Percentiles rank a stretch among this genome's conserved stretches.
These are phyloP conservation scores for Penicillium verhagenii DNA, from an alignment of 495 filamentous ascomycete genomes.

Conservation along the genomic window DNA sequence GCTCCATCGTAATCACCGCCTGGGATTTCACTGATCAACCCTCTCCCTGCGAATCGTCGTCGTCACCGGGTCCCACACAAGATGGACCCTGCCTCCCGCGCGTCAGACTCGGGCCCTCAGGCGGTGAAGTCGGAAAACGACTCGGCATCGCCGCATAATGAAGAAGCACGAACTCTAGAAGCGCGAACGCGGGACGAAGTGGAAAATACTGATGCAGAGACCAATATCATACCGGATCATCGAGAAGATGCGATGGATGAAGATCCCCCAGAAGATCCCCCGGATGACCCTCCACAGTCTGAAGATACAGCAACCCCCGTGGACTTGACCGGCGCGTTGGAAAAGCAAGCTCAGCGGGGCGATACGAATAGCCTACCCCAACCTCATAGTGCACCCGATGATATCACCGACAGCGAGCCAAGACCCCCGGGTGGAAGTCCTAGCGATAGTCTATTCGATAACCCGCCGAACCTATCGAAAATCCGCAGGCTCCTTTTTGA, in stretches of 20 bases:
- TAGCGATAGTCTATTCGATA: constrained; percentile 32
- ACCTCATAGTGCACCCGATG: neutral
- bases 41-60: neutral
- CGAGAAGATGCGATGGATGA: constrained; percentile 12
- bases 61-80: constrained; percentile 10
- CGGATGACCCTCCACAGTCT: constrained; percentile 3
- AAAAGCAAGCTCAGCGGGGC: constrained; percentile 22
- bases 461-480: constrained; percentile 46
- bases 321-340: constrained; percentile 25
- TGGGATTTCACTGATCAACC: constrained; percentile 5
- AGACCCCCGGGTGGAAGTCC: constrained; percentile 4
- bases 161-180: constrained; percentile 5
- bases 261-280: constrained; percentile 10
- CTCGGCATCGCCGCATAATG: constrained; percentile 15
- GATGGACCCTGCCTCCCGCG: constrained; percentile 36
- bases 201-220: constrained; percentile 11
- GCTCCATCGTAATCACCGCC: neutral
- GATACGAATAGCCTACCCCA: constrained; percentile 1
- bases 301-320: constrained; percentile 12
- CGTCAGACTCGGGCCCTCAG: constrained; percentile 23
- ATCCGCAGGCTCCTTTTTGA: constrained; percentile 51
- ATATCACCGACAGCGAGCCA: neutral
- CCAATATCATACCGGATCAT: constrained; percentile 8
- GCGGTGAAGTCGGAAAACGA: constrained; percentile 15
- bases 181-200: constrained; percentile 4